Conservation (phyloP, 2,329 filamentous ascomycete species). For the Xylaria sp. region DNA sequence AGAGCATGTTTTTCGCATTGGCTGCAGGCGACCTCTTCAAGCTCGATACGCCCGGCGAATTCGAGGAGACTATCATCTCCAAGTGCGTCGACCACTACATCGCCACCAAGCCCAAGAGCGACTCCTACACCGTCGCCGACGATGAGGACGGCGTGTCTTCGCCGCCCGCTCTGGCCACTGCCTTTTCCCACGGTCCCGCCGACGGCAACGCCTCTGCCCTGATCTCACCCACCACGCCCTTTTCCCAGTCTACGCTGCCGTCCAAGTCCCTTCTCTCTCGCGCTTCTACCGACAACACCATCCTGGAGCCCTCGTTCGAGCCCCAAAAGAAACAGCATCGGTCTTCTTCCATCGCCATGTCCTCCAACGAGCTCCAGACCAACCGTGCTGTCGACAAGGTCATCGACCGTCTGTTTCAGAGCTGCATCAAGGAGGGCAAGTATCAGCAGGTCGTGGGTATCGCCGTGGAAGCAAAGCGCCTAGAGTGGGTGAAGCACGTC, state of each 20-base stretch:
- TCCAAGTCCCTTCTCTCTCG: constrained; percentile 96
- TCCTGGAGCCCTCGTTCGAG: constrained; percentile 69
- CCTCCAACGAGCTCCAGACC: constrained; percentile 72
- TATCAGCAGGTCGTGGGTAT: constrained; percentile 98
- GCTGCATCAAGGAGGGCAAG: constrained; percentile 83
- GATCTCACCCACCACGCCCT: constrained; percentile 91
- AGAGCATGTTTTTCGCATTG: constrained; percentile 98
- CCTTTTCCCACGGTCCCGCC: constrained; percentile 73
- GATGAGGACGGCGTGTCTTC: constrained; percentile 52
- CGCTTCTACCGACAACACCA: constrained; percentile 73
- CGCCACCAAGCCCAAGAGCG: constrained; percentile 72
- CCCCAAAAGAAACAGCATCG: constrained; percentile 64
- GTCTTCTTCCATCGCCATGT: constrained; percentile 71
- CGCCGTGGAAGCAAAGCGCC: constrained; percentile 91
- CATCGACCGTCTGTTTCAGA: constrained; percentile 90
- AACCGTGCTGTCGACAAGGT: constrained; percentile 83
- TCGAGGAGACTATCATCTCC: constrained; percentile 98
- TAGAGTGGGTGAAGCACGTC: constrained; percentile 85
- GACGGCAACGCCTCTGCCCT: constrained; percentile 76
- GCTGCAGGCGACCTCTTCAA: constrained; percentile 96
- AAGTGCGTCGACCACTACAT: constrained; percentile 99
- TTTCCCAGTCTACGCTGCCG: constrained; percentile 91
- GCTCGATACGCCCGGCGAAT: constrained; percentile 89
- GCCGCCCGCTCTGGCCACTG: constrained; percentile 78
- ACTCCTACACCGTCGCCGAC: constrained; percentile 60